phyloP scores from a whole-genome alignment of 257 asterid species.

The Nicotiana otophora region DNA sequence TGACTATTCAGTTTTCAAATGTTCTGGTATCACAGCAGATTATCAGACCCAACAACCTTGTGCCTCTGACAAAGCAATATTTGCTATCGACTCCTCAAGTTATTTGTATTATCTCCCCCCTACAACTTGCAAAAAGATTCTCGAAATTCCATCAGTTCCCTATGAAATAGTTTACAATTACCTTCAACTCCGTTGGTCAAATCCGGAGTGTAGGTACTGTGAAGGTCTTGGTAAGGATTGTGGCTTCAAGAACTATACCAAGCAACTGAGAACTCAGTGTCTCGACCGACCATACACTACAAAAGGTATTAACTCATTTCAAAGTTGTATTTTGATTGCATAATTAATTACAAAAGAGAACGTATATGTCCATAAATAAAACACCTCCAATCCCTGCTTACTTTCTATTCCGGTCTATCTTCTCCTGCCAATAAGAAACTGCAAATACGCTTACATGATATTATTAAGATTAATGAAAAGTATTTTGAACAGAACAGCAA shows the following conservation, averaged over 20 bases:
- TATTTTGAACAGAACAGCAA: no score
- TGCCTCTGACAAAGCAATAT: no score
- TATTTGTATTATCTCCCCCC: background rate
- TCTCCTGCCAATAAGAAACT: no score
- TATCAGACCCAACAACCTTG: no score
- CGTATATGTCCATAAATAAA: no score
- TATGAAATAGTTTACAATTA: fast-evolving
- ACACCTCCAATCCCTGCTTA: background rate
- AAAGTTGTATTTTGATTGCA: background rate
- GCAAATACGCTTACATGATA: no score
- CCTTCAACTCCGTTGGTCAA: background rate
- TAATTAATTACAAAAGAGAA: no score
- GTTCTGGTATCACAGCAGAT: background rate
- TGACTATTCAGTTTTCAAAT: background rate
- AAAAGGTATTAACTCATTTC: background rate
- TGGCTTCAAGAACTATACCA: background rate
- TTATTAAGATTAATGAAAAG: no score
- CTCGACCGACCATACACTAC: background rate
- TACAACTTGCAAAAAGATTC: background rate
- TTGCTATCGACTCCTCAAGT: no score
- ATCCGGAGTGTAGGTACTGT: background rate
- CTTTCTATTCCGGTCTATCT: no score
- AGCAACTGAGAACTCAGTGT: background rate
- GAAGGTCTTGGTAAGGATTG: background rate
- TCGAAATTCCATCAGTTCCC: background rate